Evolutionary conservation across 1,284 basidiomycete genomes (phyloP).

Genomic region (Puccinia horiana): DNA sequence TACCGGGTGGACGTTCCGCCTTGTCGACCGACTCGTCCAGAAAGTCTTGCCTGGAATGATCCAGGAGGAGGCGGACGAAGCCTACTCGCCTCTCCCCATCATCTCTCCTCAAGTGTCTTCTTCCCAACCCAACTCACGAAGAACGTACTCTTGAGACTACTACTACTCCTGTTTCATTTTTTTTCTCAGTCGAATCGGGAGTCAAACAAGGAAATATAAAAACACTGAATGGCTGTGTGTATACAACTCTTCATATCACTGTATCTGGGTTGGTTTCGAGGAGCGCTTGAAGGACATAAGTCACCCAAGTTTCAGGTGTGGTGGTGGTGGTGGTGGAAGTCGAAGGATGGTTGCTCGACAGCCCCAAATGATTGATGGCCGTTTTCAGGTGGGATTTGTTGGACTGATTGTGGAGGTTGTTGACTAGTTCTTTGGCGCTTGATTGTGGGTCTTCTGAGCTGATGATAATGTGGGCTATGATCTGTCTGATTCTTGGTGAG

Average conservation of each 20-base stretch:
- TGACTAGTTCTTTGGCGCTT: background rate
- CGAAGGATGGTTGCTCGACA: background rate
- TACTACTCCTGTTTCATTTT: background rate
- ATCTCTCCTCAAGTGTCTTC: conserved; percentile 9
- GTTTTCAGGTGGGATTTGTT: background rate
- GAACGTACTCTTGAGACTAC: background rate
- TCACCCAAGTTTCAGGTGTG: background rate
- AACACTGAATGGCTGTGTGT: background rate
- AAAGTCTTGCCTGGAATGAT: conserved; percentile 20
- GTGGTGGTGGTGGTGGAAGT: background rate
- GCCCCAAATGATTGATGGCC: background rate
- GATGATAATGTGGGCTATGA: background rate
- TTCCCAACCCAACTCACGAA: background rate
- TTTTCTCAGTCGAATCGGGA: background rate
- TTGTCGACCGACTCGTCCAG: conserved; percentile 34
- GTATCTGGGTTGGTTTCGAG: background rate
- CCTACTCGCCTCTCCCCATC: background rate
- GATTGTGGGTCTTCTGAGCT: background rate
- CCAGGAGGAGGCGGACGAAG: background rate
- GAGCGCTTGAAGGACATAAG: background rate
- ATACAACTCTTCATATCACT: background rate
- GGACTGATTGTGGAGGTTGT: background rate
- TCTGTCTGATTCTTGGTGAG: background rate
- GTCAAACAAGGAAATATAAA: background rate
- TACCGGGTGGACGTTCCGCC: conserved; percentile 54